These are phyloP conservation scores for Vanrija humicola DNA, from an alignment of 1,284 basidiomycete genomes.

Conservation along the genomic window DNA sequence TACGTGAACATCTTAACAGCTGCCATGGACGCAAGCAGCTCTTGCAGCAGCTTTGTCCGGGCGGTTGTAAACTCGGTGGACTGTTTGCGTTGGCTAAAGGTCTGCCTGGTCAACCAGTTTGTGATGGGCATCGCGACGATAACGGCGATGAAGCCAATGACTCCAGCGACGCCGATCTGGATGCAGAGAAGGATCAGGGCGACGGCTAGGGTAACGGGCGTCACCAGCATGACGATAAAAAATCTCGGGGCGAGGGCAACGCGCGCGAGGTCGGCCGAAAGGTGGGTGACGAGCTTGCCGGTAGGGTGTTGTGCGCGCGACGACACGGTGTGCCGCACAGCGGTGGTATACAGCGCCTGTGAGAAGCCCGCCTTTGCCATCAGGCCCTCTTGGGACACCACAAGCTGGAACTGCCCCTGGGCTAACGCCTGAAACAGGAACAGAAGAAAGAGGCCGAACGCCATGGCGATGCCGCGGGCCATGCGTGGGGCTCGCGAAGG, in stretches of 20 bases:
- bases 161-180: slow-evolving; percentile 64
- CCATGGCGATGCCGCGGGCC: neutral
- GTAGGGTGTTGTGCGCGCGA: slow-evolving; percentile 70
- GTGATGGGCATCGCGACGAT: slow-evolving; percentile 63
- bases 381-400: neutral
- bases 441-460: neutral
- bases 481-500: neutral
- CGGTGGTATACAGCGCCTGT: no score
- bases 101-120: slow-evolving; percentile 58
- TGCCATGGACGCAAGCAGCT: slow-evolving; percentile 62
- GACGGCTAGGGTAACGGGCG: slow-evolving; percentile 23
- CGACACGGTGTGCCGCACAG: slow-evolving; percentile 52
- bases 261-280: slow-evolving; percentile 56
- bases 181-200: slow-evolving; percentile 21
- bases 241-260: neutral
- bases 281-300: slow-evolving; percentile 66
- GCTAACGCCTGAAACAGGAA: neutral
- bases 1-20: slow-evolving; percentile 68
- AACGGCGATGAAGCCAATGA: slow-evolving; percentile 69
- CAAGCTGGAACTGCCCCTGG: neutral
- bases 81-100: slow-evolving; percentile 52
- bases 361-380: no score
- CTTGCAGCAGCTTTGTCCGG: slow-evolving; percentile 71
- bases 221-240: no score
- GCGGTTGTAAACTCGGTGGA: slow-evolving; percentile 66